Evolutionary conservation across 2,329 filamentous ascomycete species (phyloP).

Genomic region (Helotiales sp.): DNA sequence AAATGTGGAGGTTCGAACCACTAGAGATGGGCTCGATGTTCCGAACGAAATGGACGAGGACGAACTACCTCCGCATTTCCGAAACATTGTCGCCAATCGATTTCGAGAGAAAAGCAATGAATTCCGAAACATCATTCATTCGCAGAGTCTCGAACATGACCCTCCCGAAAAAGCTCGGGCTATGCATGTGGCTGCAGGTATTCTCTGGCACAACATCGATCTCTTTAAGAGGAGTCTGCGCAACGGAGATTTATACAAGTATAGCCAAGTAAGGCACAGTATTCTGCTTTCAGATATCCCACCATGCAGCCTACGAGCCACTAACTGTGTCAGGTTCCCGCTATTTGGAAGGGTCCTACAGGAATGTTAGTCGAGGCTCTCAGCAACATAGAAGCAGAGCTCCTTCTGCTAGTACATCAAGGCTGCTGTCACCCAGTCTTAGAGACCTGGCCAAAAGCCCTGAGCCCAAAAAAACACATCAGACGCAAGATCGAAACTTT

Average conservation of each 20-base stretch:
- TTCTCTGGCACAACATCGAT: not conserved
- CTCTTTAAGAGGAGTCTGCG: not conserved
- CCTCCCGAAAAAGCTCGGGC: not conserved
- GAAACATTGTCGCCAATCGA: not conserved
- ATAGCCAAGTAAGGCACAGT: not conserved
- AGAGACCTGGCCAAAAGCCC: not conserved
- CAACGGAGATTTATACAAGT: not conserved
- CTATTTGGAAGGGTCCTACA: not conserved
- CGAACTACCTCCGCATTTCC: not conserved
- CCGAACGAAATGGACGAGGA: not conserved
- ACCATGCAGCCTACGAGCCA: not conserved
- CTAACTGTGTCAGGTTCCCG: not conserved
- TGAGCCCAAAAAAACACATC: not conserved
- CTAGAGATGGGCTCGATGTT: not conserved
- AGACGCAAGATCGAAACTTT: not conserved
- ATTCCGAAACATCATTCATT: not conserved
- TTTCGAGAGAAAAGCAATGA: not conserved
- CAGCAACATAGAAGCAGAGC: not conserved
- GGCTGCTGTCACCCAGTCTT: not conserved
- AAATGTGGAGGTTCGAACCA: not conserved
- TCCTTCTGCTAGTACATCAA: not conserved
- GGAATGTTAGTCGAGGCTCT: not conserved
- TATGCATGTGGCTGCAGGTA: not conserved
- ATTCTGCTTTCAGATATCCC: not conserved
- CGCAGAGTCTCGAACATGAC: not conserved